A percentile compares a stretch with the other conserved stretches of the same genome.
Conservation (phyloP, 352 stramenopile genomes). For the Globisporangium megalacanthum region DNA sequence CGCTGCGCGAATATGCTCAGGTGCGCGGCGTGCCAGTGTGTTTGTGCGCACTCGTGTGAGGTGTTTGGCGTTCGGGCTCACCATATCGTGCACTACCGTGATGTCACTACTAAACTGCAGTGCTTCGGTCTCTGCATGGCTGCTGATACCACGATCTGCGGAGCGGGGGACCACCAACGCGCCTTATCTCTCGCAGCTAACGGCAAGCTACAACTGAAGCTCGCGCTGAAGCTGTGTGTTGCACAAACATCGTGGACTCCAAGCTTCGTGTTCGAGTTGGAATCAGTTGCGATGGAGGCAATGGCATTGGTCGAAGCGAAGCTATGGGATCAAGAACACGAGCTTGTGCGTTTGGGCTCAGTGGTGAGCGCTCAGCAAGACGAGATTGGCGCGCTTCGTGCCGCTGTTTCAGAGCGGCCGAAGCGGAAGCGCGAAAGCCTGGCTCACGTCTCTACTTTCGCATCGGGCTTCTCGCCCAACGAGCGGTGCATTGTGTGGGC, state of each 20-base stretch:
- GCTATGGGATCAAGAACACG: neutral
- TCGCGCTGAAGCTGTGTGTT: neutral
- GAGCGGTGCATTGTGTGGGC: too few species aligned
- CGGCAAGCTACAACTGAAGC: neutral
- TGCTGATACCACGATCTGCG: too few species aligned
- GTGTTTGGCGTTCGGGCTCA: too few species aligned
- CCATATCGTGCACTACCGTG: too few species aligned
- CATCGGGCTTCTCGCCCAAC: neutral
- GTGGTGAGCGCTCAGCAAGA: too few species aligned
- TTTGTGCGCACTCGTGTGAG: too few species aligned
- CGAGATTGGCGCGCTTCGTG: neutral
- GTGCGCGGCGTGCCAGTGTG: too few species aligned
- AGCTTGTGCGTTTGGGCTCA: neutral
- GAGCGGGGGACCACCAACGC: too few species aligned
- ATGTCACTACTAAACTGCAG: too few species aligned
- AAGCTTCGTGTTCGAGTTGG: neutral
- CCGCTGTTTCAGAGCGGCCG: neutral
- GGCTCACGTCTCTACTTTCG: conserved; percentile 7
- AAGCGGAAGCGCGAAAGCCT: neutral
- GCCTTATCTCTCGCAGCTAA: too few species aligned
- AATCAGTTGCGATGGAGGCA: neutral
- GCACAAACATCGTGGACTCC: neutral
- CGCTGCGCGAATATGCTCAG: too few species aligned
- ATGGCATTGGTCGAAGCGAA: neutral
- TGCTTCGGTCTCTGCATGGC: too few species aligned